A percentile compares a stretch with the other conserved stretches of the same genome.
Evolutionary conservation across 2,329 filamentous ascomycete genomes (phyloP).

Genomic region (Colletotrichum tropicicola): DNA sequence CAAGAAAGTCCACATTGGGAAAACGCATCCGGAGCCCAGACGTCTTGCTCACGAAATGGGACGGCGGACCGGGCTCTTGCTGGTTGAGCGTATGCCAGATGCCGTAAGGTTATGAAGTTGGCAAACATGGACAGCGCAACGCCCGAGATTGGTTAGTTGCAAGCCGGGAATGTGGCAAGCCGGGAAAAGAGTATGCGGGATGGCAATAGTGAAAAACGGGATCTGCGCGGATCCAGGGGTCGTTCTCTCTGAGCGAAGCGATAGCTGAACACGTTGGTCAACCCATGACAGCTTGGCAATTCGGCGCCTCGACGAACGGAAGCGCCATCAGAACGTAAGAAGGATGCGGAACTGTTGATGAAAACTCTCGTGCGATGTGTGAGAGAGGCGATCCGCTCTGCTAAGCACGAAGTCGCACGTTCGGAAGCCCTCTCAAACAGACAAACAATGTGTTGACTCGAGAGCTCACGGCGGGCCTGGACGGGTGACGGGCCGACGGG

Average conservation of each 20-base stretch:
- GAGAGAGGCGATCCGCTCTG: background rate
- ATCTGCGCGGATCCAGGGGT: constrained; percentile 4
- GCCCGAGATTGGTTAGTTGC: background rate
- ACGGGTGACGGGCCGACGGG: background rate
- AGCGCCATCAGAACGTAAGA: background rate
- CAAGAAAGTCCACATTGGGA: too few relatives aligned
- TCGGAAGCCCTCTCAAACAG: background rate
- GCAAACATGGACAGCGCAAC: background rate
- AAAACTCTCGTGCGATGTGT: background rate
- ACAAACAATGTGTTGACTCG: background rate
- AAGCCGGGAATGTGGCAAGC: background rate
- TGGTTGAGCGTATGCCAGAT: background rate
- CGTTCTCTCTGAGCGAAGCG: background rate
- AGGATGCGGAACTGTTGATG: background rate
- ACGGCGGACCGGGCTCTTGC: background rate
- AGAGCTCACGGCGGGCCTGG: too few relatives aligned
- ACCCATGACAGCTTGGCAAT: background rate
- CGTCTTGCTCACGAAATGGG: background rate
- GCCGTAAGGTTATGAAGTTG: background rate
- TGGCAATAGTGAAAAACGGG: constrained; percentile 17
- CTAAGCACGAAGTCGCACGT: background rate
- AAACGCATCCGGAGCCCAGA: background rate
- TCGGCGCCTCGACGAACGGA: background rate
- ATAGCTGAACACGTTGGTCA: background rate
- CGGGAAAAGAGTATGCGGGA: constrained; percentile 1